Evolutionary conservation across 2,329 filamentous ascomycete genomes (phyloP).

Genomic region (Talaromyces piceae): DNA sequence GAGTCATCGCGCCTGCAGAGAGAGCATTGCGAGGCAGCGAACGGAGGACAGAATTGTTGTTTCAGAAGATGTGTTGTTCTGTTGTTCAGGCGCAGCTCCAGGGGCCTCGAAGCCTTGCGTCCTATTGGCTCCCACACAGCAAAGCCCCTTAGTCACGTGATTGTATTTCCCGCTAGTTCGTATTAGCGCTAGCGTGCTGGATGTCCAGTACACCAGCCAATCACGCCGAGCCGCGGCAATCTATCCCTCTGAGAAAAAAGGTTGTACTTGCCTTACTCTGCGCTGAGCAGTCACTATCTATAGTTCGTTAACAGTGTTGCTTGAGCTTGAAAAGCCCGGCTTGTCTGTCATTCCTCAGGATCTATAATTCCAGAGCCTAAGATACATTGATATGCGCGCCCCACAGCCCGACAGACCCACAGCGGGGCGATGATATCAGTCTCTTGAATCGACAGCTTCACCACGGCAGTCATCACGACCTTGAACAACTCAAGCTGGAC

Average conservation of each 20-base stretch:
- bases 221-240: neutral
- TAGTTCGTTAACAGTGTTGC: no score
- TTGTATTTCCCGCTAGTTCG: neutral
- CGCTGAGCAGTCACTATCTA: no score
- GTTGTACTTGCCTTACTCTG: no score
- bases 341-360: no score
- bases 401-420: neutral
- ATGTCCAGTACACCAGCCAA: neutral
- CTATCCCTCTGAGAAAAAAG: no score
- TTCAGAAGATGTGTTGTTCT: neutral
- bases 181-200: neutral
- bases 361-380: no score
- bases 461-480: neutral
- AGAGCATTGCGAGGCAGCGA: slow-evolving; percentile 20
- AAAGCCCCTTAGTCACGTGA: neutral
- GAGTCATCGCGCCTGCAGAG: slow-evolving; percentile 27
- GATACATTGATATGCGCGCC: no score
- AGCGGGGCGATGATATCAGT: slow-evolving; percentile 1
- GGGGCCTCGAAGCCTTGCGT: neutral
- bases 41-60: neutral
- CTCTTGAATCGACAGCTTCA: neutral
- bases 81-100: neutral
- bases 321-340: no score
- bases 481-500: neutral
- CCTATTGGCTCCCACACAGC: neutral